Evolutionary conservation across 2,329 filamentous ascomycete species (phyloP).

Genomic region (Xylariaceae sp.): DNA sequence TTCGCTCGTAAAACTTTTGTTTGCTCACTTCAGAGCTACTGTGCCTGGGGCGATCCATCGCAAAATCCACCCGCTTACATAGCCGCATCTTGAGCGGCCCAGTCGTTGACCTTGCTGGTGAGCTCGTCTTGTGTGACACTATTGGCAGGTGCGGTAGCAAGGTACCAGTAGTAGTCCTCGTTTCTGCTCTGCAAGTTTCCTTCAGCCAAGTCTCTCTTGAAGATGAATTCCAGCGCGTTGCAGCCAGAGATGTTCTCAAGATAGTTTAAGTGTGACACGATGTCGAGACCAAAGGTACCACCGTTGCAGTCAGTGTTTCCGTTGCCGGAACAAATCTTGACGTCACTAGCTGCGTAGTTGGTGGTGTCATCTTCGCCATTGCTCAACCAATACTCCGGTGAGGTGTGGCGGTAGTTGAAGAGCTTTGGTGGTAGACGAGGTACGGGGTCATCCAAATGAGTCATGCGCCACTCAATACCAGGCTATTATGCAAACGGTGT

Average conservation of each 20-base stretch:
- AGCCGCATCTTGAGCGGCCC: slow-evolving; percentile 22
- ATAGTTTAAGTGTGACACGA: slow-evolving; percentile 48
- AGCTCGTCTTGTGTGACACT: slow-evolving; percentile 27
- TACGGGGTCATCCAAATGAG: slow-evolving; percentile 65
- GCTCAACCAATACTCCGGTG: slow-evolving; percentile 66
- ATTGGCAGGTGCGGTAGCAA: slow-evolving; percentile 20
- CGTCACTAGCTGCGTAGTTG: slow-evolving; percentile 38
- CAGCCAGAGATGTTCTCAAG: slow-evolving; percentile 45
- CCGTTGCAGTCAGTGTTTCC: slow-evolving; percentile 48
- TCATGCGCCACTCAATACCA: slow-evolving; percentile 60
- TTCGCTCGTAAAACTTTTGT: not conserved
- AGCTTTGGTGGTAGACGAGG: slow-evolving; percentile 62
- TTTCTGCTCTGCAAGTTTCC: not conserved
- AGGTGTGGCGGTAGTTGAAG: slow-evolving; percentile 63
- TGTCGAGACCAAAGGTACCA: slow-evolving; percentile 44
- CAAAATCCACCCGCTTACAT: no score
- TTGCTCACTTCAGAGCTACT: not conserved
- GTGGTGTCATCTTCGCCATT: slow-evolving; percentile 32
- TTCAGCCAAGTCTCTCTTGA: slow-evolving; percentile 20
- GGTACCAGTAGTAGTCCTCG: slow-evolving; percentile 9
- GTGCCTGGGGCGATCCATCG: no score
- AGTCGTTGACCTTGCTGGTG: slow-evolving; percentile 22
- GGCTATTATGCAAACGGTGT: no score
- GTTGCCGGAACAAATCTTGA: slow-evolving; percentile 49
- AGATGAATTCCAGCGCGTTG: slow-evolving; percentile 23